Percentiles rank a stretch among this genome's conserved stretches.
phyloP scores from a whole-genome alignment of 495 filamentous ascomycete species.

The Trichoderma reesei region DNA sequence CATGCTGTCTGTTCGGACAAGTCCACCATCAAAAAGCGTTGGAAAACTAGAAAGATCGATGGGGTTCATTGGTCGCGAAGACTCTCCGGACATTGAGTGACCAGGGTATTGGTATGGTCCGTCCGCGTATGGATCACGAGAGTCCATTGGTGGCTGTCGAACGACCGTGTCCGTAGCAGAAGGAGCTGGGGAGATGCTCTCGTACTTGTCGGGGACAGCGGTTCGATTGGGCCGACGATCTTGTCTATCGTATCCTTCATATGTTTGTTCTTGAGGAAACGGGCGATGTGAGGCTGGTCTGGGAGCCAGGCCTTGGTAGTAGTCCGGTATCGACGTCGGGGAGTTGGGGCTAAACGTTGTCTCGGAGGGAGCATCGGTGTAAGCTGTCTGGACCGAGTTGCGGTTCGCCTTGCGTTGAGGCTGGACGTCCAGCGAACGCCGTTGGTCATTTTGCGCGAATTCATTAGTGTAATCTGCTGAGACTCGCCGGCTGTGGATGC shows the following conservation, averaged over 20 bases:
- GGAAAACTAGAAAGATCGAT: too few relatives aligned
- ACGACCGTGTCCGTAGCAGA: slow-evolving; percentile 52
- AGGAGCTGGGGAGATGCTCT: slow-evolving; percentile 26
- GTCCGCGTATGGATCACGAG: slow-evolving; percentile 39
- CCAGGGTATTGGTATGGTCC: slow-evolving; percentile 17
- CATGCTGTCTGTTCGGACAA: slow-evolving; percentile 15
- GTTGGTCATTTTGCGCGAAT: slow-evolving; percentile 18
- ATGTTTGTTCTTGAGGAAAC: not conserved
- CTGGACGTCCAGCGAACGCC: slow-evolving; percentile 30
- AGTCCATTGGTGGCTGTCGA: slow-evolving; percentile 48
- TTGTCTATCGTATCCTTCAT: not conserved
- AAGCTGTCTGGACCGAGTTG: slow-evolving; percentile 33
- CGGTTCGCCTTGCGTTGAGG: slow-evolving; percentile 28
- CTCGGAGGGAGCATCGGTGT: slow-evolving; percentile 37
- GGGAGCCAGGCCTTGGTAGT: slow-evolving; percentile 35
- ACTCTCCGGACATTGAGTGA: slow-evolving; percentile 19
- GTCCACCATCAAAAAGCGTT: not conserved
- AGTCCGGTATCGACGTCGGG: slow-evolving; percentile 36
- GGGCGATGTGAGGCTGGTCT: slow-evolving; percentile 32
- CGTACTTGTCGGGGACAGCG: slow-evolving; percentile 15
- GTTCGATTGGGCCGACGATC: slow-evolving; percentile 1
- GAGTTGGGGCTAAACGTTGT: slow-evolving; percentile 44
- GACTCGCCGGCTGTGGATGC: slow-evolving; percentile 30
- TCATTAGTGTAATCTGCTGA: slow-evolving; percentile 31
- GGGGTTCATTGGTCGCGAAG: slow-evolving; percentile 22